Conservation (phyloP, 164 flowering plant genomes). For the Sextonia rubra region DNA sequence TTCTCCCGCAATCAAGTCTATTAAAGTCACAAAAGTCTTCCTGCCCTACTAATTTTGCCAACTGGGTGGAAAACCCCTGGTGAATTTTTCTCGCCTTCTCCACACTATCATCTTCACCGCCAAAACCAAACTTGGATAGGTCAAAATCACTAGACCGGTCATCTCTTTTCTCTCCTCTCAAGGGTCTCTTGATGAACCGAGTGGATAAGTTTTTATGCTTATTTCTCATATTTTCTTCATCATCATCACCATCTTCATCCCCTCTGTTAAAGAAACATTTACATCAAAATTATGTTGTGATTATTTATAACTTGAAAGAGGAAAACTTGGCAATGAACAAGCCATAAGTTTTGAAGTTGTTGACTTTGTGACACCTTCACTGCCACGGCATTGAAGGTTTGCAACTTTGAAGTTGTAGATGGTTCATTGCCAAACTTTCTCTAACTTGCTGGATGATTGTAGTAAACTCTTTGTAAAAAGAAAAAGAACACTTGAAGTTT, state of each 20-base stretch:
- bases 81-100: conserved; percentile 2
- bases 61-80: conserved; percentile 3
- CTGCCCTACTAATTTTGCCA: conserved; percentile 8
- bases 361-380: too few relatives aligned
- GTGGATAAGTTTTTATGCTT: conserved; percentile 24
- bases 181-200: conserved; percentile 21
- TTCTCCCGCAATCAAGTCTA: conserved; percentile 48
- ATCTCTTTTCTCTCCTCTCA: conserved; percentile 23
- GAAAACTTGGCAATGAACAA: too few relatives aligned
- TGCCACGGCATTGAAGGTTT: too few relatives aligned
- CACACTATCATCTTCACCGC: not conserved
- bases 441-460: too few relatives aligned
- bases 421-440: too few relatives aligned
- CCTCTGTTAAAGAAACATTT: too few relatives aligned
- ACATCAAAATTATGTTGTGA: too few relatives aligned
- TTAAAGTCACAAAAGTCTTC: conserved; percentile 58
- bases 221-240: conserved; percentile 2
- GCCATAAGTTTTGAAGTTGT: too few relatives aligned
- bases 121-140: conserved; percentile 1
- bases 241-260: not conserved
- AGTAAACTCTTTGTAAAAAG: too few relatives aligned
- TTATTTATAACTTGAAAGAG: too few relatives aligned
- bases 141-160: conserved; percentile 5
- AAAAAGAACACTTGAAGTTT: too few relatives aligned
- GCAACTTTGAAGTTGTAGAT: too few relatives aligned